These are phyloP conservation scores for Sphaerosporella brunnea DNA, from an alignment of 495 filamentous ascomycete species.

Conservation along the genomic window DNA sequence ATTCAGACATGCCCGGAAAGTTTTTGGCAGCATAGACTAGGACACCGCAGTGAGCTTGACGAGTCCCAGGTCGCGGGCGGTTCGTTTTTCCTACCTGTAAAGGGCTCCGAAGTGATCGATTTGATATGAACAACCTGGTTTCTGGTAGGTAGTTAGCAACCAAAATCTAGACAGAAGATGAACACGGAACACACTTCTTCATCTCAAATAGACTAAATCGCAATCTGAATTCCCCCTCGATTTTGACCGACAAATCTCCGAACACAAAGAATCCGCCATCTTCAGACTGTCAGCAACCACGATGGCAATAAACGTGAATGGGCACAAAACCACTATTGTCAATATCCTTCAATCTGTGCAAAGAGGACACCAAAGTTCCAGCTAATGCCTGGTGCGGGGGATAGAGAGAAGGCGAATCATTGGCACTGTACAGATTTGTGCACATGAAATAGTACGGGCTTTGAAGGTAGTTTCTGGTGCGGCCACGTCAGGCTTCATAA, in stretches of 20 bases:
- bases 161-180: too few relatives aligned
- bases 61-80: not conserved
- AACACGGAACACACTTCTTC: conserved; percentile 43
- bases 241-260: conserved; percentile 71
- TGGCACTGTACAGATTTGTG: conserved; percentile 45
- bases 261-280: conserved; percentile 98
- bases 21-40: conserved; percentile 57
- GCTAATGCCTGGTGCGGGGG: conserved; percentile 37
- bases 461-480: conserved; percentile 50
- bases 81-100: conserved; percentile 39
- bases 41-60: conserved; percentile 14
- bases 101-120: conserved; percentile 52
- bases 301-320: too few relatives aligned
- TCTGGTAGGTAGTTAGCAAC: too few relatives aligned
- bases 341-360: conserved; percentile 81
- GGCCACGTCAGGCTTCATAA: too few relatives aligned
- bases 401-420: conserved; percentile 39
- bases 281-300: conserved; percentile 13
- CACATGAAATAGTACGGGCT: conserved; percentile 74
- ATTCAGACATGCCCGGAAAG: conserved; percentile 77
- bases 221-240: conserved; percentile 60
- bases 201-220: conserved; percentile 82
- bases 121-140: conserved; percentile 48
- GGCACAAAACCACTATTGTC: conserved; percentile 48
- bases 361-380: conserved; percentile 74